Conservation (phyloP, 2,329 filamentous ascomycete species). For the Neofusicoccum sp. region DNA sequence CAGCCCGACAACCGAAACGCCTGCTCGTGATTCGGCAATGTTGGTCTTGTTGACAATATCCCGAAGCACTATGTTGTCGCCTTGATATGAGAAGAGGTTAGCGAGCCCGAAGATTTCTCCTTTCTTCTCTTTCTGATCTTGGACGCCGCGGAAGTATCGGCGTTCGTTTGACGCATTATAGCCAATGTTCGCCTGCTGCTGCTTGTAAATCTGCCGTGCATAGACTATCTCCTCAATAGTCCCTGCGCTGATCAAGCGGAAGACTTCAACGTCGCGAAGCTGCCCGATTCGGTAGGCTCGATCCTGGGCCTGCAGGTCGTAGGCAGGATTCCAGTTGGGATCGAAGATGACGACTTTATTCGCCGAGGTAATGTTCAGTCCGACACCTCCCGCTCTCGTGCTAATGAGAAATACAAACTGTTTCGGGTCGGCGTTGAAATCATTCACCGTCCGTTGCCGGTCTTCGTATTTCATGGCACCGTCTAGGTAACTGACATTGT, state of each 20-base stretch:
- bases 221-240: conserved; percentile 98
- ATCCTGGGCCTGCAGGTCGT: conserved; percentile 94
- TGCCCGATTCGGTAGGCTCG: conserved; percentile 96
- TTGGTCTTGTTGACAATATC: conserved; percentile 99
- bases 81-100: conserved; percentile 84
- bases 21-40: conserved; percentile 86
- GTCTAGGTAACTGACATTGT: conserved; percentile 89
- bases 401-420: conserved; percentile 97
- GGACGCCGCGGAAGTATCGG: conserved; percentile 93
- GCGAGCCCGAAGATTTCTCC: conserved; percentile 91
- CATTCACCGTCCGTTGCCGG: conserved; percentile 78
- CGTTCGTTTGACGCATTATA: conserved; percentile 92
- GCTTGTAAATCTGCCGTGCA: conserved; percentile 96
- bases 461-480: conserved; percentile 83
- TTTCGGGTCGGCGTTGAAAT: conserved; percentile 84
- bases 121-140: conserved; percentile 78
- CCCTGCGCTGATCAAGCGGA: conserved; percentile 84
- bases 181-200: conserved; percentile 97
- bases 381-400: conserved; percentile 89
- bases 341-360: conserved; percentile 98
- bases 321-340: conserved; percentile 95
- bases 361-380: conserved; percentile 93
- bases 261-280: conserved; percentile 89
- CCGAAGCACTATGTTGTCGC: conserved; percentile 77
- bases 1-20: conserved; percentile 77